Conservation (phyloP, 2,329 filamentous ascomycete species). For the Cytospora schulzeri region DNA sequence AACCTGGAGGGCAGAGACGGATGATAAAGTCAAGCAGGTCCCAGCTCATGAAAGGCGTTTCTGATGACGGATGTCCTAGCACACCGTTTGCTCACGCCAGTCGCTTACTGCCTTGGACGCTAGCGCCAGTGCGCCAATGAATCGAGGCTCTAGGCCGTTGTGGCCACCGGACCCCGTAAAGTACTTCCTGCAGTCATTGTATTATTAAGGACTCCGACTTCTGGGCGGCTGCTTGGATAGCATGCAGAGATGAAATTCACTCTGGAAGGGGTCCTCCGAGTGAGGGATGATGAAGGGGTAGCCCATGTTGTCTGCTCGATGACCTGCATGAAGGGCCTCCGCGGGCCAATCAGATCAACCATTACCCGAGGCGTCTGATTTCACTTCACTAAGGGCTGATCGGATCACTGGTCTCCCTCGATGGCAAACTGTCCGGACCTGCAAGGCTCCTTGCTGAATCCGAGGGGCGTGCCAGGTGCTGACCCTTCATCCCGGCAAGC, state of each 20-base stretch:
- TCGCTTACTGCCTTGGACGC: slow-evolving; percentile 16
- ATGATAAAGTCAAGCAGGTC: slow-evolving; percentile 20
- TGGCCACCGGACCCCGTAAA: slow-evolving; percentile 1
- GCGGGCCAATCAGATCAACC: slow-evolving; percentile 25
- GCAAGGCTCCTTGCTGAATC: slow-evolving; percentile 15
- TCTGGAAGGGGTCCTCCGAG: slow-evolving; percentile 14
- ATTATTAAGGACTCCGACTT: slow-evolving; percentile 2
- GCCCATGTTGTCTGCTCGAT: slow-evolving; percentile 25
- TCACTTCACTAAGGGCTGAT: slow-evolving; percentile 19
- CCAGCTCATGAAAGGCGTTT: slow-evolving; percentile 13
- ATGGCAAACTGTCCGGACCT: slow-evolving; percentile 17
- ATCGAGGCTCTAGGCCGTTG: slow-evolving; percentile 13
- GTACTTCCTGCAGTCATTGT: background rate
- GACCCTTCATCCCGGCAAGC: background rate
- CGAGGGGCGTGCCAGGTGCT: background rate
- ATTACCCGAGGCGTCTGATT: slow-evolving; percentile 29
- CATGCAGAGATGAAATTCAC: slow-evolving; percentile 8
- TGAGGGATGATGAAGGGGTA: slow-evolving; percentile 19
- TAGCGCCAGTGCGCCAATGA: slow-evolving; percentile 17
- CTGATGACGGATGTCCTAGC: slow-evolving; percentile 13
- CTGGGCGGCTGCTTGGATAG: slow-evolving; percentile 6
- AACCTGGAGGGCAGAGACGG: slow-evolving; percentile 13
- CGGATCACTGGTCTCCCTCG: slow-evolving; percentile 10
- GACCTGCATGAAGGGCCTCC: slow-evolving; percentile 24
- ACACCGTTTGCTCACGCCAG: slow-evolving; percentile 17